These are phyloP conservation scores for Dysphania ambrosioides DNA, from an alignment of 148 eudicot genomes.

Conservation along the genomic window DNA sequence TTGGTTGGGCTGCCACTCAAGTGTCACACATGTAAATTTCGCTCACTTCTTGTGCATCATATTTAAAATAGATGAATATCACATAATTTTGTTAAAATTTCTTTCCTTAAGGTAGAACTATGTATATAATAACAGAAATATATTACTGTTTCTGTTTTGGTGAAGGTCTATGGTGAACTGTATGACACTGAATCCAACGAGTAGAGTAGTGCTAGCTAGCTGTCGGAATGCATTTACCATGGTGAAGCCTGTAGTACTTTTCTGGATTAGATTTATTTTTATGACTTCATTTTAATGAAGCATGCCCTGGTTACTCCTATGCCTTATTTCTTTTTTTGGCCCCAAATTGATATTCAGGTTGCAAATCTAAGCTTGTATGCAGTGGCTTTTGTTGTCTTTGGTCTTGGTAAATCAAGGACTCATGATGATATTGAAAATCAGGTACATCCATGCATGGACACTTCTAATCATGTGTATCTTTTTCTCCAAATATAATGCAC, in stretches of 20 bases:
- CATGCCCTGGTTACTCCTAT: background rate
- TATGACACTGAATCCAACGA: conserved; percentile 77
- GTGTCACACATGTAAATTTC: conserved; percentile 87
- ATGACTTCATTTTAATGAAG: conserved; percentile 13
- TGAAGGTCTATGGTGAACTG: conserved; percentile 98
- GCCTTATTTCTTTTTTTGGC: conserved; percentile 5
- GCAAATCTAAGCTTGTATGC: conserved; percentile 87
- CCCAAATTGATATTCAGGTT: conserved; percentile 41
- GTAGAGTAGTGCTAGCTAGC: conserved; percentile 87
- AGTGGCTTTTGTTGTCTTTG: conserved; percentile 69
- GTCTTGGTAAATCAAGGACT: conserved; percentile 43
- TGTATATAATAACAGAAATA: background rate
- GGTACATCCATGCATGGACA: conserved; percentile 34
- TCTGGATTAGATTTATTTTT: background rate
- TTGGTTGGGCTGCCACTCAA: conserved; percentile 96
- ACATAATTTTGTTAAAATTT: no score
- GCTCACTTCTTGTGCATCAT: conserved; percentile 6
- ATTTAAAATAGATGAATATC: background rate
- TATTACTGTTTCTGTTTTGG: background rate
- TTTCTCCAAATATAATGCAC: conserved; percentile 12
- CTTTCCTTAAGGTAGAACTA: background rate
- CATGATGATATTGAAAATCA: conserved; percentile 61
- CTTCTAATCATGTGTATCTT: background rate
- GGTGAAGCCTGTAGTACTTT: conserved; percentile 40
- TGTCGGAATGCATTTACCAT: conserved; percentile 97